These are phyloP conservation scores for Hirschfeldia incana DNA, from an alignment of 345 rosid species.

Conservation along the genomic window DNA sequence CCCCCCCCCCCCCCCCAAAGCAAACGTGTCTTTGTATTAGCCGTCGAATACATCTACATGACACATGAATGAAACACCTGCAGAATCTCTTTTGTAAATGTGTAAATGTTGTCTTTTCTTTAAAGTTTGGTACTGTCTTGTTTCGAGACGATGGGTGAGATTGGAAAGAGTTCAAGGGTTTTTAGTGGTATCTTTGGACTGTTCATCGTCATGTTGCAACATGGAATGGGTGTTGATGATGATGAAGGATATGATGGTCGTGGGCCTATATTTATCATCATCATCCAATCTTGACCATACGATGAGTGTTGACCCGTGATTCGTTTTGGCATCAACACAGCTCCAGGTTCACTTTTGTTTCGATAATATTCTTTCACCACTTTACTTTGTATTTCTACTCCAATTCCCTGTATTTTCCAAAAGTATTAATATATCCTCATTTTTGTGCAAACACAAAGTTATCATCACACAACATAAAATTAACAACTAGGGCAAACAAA, in stretches of 20 bases:
- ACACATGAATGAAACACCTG: conserved; percentile 39
- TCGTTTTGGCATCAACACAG: conserved; percentile 40
- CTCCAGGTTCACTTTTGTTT: conserved; percentile 31
- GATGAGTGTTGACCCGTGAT: conserved; percentile 42
- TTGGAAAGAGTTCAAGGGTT: too few relatives aligned
- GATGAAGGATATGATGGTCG: conserved; percentile 27
- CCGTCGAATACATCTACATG: neutral
- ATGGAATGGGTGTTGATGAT: conserved; percentile 4
- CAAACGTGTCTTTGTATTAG: too few relatives aligned
- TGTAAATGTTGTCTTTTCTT: conserved; percentile 35
- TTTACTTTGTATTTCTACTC: conserved; percentile 35
- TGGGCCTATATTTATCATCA: conserved; percentile 44
- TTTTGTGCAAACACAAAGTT: too few relatives aligned
- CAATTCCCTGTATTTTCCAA: conserved; percentile 40
- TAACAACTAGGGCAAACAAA: neutral
- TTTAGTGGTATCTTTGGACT: conserved; percentile 50
- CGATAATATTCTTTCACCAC: conserved; percentile 44
- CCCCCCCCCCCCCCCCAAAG: too few relatives aligned
- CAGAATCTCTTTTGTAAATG: conserved; percentile 38
- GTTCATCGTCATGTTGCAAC: conserved; percentile 34
- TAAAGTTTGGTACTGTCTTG: conserved; percentile 22
- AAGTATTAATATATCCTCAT: neutral
- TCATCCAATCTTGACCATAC: conserved; percentile 56
- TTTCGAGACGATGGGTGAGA: too few relatives aligned
- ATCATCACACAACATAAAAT: neutral